Percentiles rank a stretch among this genome's conserved stretches.
Conservation (phyloP, 371 early-diverging fungal genomes). For the Mortierella polycephala region DNA sequence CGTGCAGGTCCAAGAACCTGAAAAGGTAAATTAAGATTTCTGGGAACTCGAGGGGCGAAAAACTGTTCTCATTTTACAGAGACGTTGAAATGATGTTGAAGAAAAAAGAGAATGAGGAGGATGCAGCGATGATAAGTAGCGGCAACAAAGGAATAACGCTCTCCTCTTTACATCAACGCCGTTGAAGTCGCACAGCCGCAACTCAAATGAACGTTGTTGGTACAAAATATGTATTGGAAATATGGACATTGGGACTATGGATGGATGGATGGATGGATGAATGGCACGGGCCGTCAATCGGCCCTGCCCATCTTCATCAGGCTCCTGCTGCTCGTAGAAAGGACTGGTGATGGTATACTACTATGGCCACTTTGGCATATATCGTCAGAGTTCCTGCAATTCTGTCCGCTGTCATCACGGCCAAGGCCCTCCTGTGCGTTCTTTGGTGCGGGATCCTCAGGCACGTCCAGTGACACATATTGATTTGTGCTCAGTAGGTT, state of each 20-base stretch:
- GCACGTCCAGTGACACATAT: conserved; percentile 7
- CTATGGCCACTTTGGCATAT: neutral
- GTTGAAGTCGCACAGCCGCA: no score
- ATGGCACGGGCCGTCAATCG: conserved; percentile 7
- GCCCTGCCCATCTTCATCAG: conserved; percentile 22
- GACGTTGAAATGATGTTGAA: neutral
- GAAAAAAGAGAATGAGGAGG: neutral
- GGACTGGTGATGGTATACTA: neutral
- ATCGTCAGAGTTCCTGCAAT: neutral
- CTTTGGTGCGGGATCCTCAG: neutral
- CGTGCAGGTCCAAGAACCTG: conserved; percentile 3
- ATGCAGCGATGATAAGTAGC: neutral
- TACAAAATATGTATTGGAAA: neutral
- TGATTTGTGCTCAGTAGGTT: conserved; percentile 32
- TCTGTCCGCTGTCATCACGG: neutral
- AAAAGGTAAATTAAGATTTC: conserved; percentile 10
- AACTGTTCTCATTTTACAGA: no score
- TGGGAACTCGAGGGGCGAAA: conserved; percentile 2
- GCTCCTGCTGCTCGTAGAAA: conserved; percentile 8
- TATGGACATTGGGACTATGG: no score
- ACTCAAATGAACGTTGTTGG: no score
- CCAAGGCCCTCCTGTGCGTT: neutral
- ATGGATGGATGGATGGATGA: no score
- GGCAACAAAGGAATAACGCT: neutral
- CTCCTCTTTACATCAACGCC: no score